These are phyloP conservation scores for Rosa persica DNA, from an alignment of 306 rosid species.

Conservation along the genomic window DNA sequence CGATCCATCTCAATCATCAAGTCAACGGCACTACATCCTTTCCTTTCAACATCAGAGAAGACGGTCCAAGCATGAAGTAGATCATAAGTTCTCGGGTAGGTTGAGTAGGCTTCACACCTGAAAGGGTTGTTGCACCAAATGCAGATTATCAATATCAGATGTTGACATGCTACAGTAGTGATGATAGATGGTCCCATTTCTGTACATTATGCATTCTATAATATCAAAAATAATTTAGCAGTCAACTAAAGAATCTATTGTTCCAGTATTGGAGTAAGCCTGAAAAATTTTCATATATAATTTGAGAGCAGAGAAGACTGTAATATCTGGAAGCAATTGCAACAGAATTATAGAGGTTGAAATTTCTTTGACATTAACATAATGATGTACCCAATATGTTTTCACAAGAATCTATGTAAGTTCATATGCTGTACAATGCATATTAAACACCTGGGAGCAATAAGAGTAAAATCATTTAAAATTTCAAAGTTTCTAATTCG, in stretches of 20 bases:
- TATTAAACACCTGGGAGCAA: neutral
- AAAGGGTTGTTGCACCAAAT: constrained; percentile 11
- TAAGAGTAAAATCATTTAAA: neutral
- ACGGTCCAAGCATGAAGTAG: constrained; percentile 83
- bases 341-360: neutral
- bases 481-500: neutral
- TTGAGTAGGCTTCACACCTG: constrained; percentile 98
- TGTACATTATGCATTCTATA: neutral
- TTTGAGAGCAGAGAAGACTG: neutral
- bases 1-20: constrained; percentile 92
- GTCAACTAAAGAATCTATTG: neutral
- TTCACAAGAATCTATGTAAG: neutral
- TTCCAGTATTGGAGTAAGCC: neutral
- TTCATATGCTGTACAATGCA: neutral
- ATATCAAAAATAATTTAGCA: neutral
- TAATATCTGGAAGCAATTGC: neutral
- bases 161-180: neutral
- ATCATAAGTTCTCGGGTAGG: constrained; percentile 93
- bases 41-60: constrained; percentile 74
- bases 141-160: neutral
- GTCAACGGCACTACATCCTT: constrained; percentile 73
- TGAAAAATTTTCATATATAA: neutral
- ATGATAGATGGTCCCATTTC: neutral
- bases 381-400: neutral
- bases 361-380: neutral